Evolutionary conservation across 768 basidiomycete species (phyloP).

Genomic region (Suillus lakei): DNA sequence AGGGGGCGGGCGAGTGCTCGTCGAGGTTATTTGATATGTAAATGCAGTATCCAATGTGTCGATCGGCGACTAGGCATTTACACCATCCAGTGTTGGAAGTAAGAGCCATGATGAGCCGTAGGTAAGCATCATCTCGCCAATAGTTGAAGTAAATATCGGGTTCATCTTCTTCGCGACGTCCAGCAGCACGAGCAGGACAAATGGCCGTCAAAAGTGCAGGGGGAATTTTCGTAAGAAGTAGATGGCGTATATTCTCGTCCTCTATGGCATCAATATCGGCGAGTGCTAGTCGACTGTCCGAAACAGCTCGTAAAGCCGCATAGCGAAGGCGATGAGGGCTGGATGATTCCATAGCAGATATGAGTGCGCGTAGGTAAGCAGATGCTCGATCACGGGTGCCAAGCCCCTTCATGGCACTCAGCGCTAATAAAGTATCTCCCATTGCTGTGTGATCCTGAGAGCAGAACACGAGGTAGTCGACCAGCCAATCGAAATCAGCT

Average conservation of each 20-base stretch:
- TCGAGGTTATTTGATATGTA: neutral
- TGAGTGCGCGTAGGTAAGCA: neutral
- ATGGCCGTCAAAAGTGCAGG: neutral
- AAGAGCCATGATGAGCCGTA: neutral
- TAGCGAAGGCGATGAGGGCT: slow-evolving; percentile 1
- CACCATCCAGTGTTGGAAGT: neutral
- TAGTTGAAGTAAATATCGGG: neutral
- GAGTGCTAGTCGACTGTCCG: neutral
- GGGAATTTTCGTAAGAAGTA: neutral
- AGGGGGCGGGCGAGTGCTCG: neutral
- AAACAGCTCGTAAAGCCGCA: slow-evolving; percentile 6
- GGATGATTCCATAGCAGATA: slow-evolving; percentile 2
- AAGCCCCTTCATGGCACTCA: slow-evolving; percentile 3
- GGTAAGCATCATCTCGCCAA: slow-evolving; percentile 1
- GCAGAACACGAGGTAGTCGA: neutral
- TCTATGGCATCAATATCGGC: neutral
- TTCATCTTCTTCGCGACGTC: neutral
- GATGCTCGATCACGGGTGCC: neutral
- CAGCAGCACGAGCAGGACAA: neutral
- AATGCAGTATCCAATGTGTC: neutral
- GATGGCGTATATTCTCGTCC: neutral
- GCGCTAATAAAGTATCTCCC: neutral
- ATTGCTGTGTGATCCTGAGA: neutral
- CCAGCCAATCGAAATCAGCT: slow-evolving; percentile 5
- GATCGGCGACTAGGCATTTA: neutral